Evolutionary conservation across 768 basidiomycete genomes (phyloP).

Genomic region (Boletus vermiculosoides): DNA sequence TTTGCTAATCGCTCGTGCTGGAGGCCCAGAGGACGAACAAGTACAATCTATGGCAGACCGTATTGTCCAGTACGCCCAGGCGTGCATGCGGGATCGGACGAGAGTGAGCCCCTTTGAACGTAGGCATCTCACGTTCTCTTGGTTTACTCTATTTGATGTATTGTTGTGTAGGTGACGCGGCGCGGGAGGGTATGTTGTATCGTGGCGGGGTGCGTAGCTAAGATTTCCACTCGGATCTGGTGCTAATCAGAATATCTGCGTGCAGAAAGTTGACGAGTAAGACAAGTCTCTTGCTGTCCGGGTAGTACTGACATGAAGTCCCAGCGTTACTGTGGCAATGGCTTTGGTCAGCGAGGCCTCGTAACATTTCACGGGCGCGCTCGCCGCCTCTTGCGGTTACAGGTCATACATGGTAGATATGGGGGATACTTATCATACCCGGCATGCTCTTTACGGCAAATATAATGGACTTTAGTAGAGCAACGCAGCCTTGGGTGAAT

Average conservation of each 20-base stretch:
- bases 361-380: conserved; percentile 21
- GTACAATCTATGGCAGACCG: conserved; percentile 73
- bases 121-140: conserved; percentile 33
- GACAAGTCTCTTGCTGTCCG: conserved; percentile 25
- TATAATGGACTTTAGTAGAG: background rate
- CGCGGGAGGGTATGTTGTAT: conserved; percentile 61
- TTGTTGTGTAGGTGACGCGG: conserved; percentile 52
- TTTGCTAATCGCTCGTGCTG: conserved; percentile 56
- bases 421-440: background rate
- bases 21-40: conserved; percentile 55
- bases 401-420: background rate
- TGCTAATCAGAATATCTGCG: conserved; percentile 5
- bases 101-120: conserved; percentile 76
- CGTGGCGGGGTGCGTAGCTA: conserved; percentile 67
- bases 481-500: background rate
- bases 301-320: conserved; percentile 10
- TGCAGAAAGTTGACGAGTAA: conserved; percentile 79
- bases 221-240: conserved; percentile 1
- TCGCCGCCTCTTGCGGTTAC: background rate
- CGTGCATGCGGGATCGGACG: conserved; percentile 66
- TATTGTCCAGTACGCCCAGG: conserved; percentile 64
- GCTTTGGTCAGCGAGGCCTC: conserved; percentile 64
- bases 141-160: conserved; percentile 3
- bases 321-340: conserved; percentile 69
- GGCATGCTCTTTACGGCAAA: background rate